A percentile compares a stretch with the other conserved stretches of the same genome.
Evolutionary conservation across 2,329 filamentous ascomycete species (phyloP).

Genomic region (Epichloe bromicola): DNA sequence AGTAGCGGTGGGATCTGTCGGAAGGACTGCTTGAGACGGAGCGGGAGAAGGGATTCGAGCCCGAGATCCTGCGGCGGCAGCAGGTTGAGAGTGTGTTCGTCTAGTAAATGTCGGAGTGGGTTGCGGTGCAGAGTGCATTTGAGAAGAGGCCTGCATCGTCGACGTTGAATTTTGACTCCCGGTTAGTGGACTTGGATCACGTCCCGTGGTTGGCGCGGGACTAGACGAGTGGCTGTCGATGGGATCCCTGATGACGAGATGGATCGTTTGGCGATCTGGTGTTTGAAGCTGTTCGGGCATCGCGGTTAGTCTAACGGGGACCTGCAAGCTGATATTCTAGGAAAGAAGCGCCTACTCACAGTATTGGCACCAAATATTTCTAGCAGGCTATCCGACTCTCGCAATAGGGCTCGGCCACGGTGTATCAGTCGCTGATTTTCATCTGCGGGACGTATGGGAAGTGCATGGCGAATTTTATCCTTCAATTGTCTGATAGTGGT

Average conservation of each 20-base stretch:
- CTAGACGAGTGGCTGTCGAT: conserved; percentile 17
- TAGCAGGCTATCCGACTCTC: conserved; percentile 41
- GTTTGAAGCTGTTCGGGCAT: conserved; percentile 24
- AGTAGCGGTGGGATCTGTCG: conserved; percentile 18
- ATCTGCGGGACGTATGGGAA: conserved; percentile 37
- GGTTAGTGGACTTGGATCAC: conserved; percentile 15
- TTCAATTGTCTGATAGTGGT: conserved; percentile 47
- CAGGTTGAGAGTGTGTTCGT: conserved; percentile 17
- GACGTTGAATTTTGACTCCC: background rate
- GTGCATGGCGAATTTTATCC: conserved; percentile 38
- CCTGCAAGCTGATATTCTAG: background rate
- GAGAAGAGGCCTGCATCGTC: conserved; percentile 4
- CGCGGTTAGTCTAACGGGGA: conserved; percentile 5
- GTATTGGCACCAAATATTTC: conserved; percentile 43
- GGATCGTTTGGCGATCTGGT: conserved; percentile 36
- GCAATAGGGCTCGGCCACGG: conserved; percentile 40
- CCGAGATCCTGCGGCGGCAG: conserved; percentile 15
- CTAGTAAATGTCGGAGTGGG: conserved; percentile 16
- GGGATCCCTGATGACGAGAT: conserved; percentile 36
- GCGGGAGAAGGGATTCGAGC: conserved; percentile 20
- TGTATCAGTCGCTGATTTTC: conserved; percentile 48
- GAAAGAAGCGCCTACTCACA: conserved; percentile 22
- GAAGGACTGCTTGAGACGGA: conserved; percentile 5
- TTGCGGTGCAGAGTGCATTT: conserved; percentile 15
- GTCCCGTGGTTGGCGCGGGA: conserved; percentile 11